These are phyloP conservation scores for Ophiostoma australiae DNA, from an alignment of 2,329 filamentous ascomycete species.

Conservation along the genomic window DNA sequence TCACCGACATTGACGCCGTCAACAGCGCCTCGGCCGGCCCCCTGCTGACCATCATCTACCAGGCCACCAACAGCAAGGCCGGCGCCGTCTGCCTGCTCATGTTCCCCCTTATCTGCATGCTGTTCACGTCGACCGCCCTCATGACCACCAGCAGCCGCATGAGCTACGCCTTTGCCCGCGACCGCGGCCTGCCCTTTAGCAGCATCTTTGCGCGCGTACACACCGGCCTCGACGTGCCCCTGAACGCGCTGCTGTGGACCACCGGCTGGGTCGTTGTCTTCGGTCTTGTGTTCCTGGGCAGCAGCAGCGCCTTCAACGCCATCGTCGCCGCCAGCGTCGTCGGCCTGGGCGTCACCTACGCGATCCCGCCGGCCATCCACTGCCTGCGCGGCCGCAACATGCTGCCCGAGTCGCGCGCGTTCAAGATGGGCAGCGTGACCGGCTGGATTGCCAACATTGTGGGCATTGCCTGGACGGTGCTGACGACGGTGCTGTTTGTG, in stretches of 20 bases:
- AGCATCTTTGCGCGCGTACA: constrained; percentile 58
- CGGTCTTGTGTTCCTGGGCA: constrained; percentile 55
- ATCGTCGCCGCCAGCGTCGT: constrained; percentile 38
- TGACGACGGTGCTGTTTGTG: constrained; percentile 72
- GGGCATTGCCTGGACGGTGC: constrained; percentile 59
- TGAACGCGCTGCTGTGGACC: constrained; percentile 60
- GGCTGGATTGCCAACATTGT: constrained; percentile 38
- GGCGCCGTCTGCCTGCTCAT: constrained; percentile 62
- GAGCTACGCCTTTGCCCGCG: constrained; percentile 60
- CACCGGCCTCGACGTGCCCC: constrained; percentile 54
- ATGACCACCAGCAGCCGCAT: constrained; percentile 59
- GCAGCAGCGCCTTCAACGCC: constrained; percentile 57
- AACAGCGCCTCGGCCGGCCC: constrained; percentile 37
- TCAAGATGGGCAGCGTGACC: constrained; percentile 35
- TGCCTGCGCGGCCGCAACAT: constrained; percentile 60
- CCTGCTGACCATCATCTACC: constrained; percentile 43
- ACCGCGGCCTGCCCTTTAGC: constrained; percentile 62
- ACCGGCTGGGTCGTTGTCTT: constrained; percentile 52
- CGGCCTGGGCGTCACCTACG: constrained; percentile 66
- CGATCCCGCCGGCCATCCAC: constrained; percentile 67
- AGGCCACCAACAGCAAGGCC: constrained; percentile 57
- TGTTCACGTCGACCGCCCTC: constrained; percentile 59
- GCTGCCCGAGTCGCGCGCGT: constrained; percentile 49
- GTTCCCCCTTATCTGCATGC: constrained; percentile 59
- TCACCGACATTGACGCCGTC: constrained; percentile 52